Base-by-base conservation (phyloP, 2,329 filamentous ascomycete species). In the Penicillium fuscoglaucum region DNA sequence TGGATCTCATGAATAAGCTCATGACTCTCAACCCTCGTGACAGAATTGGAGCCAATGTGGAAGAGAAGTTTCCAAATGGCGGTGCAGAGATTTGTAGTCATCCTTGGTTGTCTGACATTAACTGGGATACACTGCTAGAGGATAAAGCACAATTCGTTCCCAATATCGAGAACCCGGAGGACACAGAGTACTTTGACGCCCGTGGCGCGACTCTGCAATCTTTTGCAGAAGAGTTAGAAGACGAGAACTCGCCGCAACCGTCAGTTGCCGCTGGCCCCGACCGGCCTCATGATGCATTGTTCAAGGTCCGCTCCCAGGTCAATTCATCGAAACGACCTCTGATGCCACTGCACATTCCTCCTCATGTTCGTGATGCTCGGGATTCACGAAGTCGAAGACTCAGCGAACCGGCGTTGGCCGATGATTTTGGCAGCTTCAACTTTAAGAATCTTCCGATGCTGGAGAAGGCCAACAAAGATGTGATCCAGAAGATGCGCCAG, bases 381-480 rank as follows among this genome's bases (percentile, higher is more conserved):
- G 95, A 98, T 75, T 84, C 89, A 46, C 90, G 96, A 70, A 93
- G 86, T 66, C 86, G 95, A 63, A 84, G 95, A 66, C 82, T 98
- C 40, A 98, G 93, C 73, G 95, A 99, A 74, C 95, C 95, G 1
- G 87, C 93, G 17, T 84, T 87, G 33, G 84, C 88, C 0, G 95
- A 99, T 73, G 96, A 99, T 72, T 99, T 99, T 80, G 95, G 95
- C 33, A 92, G 87, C 62, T 99, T 99, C 75, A 87, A 91, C 40
- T 99, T 96, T 82, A 99, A 99, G 79, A 99, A 99, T 68, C 79
- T 99, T 49, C 93, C 93, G 0, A 93, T 98, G 21, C 82, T 99
- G 19, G 95, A 98, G 69, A 98, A 97, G 75, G 95, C 95, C 55
- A 99, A 99, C 77, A 99, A 99, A 73, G 95, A 99, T 69, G 92